Conservation (phyloP, 495 filamentous ascomycete species). For the Lophiostoma macrostomum region DNA sequence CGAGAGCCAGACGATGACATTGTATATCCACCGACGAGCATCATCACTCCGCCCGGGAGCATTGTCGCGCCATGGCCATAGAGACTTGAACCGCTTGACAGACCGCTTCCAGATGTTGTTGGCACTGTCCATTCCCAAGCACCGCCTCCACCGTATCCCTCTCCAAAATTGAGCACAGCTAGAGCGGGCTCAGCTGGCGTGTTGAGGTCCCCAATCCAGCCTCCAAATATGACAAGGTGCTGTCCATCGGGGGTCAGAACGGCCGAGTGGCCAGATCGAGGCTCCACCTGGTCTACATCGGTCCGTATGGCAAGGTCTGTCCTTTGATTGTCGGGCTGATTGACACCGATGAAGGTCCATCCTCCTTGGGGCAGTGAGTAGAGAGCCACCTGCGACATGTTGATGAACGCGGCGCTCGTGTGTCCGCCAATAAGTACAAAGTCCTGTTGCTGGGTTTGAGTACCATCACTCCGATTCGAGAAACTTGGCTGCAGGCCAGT, state of each 20-base stretch:
- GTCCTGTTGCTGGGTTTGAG: constrained; percentile 62
- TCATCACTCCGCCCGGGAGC: constrained; percentile 84
- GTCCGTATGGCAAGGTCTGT: constrained; percentile 52
- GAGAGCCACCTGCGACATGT: constrained; percentile 86
- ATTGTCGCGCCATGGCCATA: constrained; percentile 84
- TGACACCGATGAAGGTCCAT: constrained; percentile 75
- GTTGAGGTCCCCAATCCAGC: constrained; percentile 80
- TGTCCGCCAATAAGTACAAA: constrained; percentile 86
- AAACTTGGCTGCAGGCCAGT: constrained; percentile 66
- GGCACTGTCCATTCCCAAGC: constrained; percentile 77
- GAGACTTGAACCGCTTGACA: constrained; percentile 56
- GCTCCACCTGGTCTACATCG: constrained; percentile 52
- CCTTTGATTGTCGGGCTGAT: constrained; percentile 42
- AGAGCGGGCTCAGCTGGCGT: constrained; percentile 77
- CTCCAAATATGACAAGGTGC: constrained; percentile 73
- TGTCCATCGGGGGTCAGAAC: constrained; percentile 73
- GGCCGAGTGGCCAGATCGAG: constrained; percentile 82
- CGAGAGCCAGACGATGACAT: constrained; percentile 54
- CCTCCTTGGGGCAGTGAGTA: constrained; percentile 81
- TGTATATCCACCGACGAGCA: constrained; percentile 77
- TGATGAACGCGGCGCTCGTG: constrained; percentile 78
- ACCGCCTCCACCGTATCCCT: constrained; percentile 60
- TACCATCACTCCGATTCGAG: constrained; percentile 50
- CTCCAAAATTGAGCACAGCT: constrained; percentile 67
- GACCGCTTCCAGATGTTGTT: constrained; percentile 39